phyloP scores from a whole-genome alignment of 2,329 filamentous ascomycete species.

The Cladosporium sp. region DNA sequence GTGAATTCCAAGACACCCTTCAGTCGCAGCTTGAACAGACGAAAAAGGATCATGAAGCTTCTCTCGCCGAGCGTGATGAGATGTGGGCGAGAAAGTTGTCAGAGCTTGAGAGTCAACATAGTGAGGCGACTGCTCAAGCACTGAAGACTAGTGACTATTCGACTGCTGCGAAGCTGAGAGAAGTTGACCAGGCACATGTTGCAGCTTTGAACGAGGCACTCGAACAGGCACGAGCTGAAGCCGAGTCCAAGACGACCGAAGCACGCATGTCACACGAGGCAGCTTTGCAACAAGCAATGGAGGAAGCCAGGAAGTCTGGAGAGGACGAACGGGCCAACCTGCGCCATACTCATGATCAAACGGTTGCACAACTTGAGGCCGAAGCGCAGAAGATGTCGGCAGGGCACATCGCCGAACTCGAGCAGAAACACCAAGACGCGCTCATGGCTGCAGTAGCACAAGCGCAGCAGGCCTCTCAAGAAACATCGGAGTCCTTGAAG shows the following conservation, averaged over 20 bases:
- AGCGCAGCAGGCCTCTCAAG: constrained; percentile 11
- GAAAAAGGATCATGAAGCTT: constrained; percentile 15
- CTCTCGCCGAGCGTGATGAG: constrained; percentile 19
- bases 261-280: constrained; percentile 17
- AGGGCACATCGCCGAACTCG: constrained; percentile 18
- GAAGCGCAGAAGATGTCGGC: constrained; percentile 20
- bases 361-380: constrained; percentile 20
- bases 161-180: constrained; percentile 16
- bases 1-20: constrained; percentile 2
- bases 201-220: constrained; percentile 16
- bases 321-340: constrained; percentile 22
- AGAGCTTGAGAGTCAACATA: constrained; percentile 14
- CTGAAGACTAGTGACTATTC: constrained; percentile 15
- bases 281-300: constrained; percentile 2
- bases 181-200: constrained; percentile 16
- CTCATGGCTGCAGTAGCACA: constrained; percentile 4
- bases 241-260: constrained; percentile 15
- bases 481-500: constrained; percentile 3
- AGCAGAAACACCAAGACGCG: constrained; percentile 20
- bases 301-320: constrained; percentile 13
- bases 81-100: constrained; percentile 21
- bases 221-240: constrained; percentile 16
- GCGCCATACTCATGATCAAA: constrained; percentile 24
- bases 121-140: constrained; percentile 16
- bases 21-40: constrained; percentile 14